Conservation (phyloP, 805 yeast genomes). For the Saccharomycopsis babjevae region DNA sequence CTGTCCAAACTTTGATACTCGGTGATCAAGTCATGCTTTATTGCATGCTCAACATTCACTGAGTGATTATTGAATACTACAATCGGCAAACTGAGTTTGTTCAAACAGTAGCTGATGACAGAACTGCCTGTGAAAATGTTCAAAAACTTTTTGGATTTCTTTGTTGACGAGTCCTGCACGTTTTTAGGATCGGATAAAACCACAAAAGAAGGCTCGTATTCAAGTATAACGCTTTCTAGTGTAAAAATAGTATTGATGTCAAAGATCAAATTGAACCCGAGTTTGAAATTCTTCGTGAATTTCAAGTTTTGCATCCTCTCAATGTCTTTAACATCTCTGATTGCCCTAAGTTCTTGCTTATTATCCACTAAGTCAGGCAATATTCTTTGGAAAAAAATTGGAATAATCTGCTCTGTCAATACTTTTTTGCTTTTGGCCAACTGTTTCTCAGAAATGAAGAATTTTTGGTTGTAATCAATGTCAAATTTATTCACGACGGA, state of each 20-base stretch:
- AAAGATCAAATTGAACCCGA: slow-evolving; percentile 11
- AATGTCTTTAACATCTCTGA: not conserved
- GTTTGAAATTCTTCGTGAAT: not conserved
- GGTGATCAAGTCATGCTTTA: not conserved
- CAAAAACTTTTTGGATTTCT: slow-evolving; percentile 3
- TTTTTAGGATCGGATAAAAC: slow-evolving; percentile 10
- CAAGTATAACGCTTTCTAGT: slow-evolving; percentile 9
- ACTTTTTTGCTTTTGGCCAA: not conserved
- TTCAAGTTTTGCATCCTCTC: not conserved
- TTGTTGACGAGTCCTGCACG: not conserved
- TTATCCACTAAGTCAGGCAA: not conserved
- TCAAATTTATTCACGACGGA: slow-evolving; percentile 9
- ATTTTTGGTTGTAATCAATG: slow-evolving; percentile 8
- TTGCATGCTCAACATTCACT: not conserved
- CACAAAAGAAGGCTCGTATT: slow-evolving; percentile 11
- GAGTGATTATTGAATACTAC: slow-evolving; percentile 9
- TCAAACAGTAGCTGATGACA: slow-evolving; percentile 10
- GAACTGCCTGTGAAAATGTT: not conserved
- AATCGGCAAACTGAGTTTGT: slow-evolving; percentile 11
- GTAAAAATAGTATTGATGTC: slow-evolving; percentile 10
- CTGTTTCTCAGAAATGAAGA: slow-evolving; percentile 2
- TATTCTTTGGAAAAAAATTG: slow-evolving; percentile 1
- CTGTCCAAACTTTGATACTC: not conserved
- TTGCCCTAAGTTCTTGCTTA: not conserved
- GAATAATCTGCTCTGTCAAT: slow-evolving; percentile 2